phyloP scores from a whole-genome alignment of 2,329 filamentous ascomycete genomes.

The Madurella fahalii region DNA sequence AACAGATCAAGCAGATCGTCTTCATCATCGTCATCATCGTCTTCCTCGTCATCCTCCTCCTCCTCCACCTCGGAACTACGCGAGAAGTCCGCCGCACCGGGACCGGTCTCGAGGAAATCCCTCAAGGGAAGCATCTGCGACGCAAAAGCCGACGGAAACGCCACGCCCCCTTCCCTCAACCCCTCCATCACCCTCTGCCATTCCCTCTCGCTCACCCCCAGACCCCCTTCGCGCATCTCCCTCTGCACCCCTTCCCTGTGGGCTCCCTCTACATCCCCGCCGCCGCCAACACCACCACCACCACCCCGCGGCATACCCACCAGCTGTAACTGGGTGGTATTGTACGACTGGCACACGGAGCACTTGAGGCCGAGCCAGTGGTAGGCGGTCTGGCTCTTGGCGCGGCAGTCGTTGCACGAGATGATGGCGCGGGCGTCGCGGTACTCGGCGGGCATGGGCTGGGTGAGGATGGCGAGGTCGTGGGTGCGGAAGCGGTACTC shows the following conservation, averaged over 20 bases:
- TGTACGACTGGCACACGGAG: constrained; percentile 65
- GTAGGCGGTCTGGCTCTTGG: constrained; percentile 79
- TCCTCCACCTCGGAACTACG: neutral
- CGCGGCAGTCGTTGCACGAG: constrained; percentile 91
- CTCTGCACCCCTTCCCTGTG: too few relatives aligned
- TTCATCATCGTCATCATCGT: constrained; percentile 47
- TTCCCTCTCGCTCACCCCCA: too few relatives aligned
- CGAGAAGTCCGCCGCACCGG: neutral
- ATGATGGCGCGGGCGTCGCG: constrained; percentile 74
- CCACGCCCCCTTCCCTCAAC: neutral
- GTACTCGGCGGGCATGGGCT: constrained; percentile 90
- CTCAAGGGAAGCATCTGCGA: neutral
- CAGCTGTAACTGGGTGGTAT: constrained; percentile 59
- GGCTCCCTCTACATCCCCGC: neutral
- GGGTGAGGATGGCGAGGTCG: constrained; percentile 77
- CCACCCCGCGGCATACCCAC: constrained; percentile 47
- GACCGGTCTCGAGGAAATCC: neutral
- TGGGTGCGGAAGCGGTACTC: constrained; percentile 89
- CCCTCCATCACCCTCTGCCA: neutral
- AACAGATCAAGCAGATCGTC: constrained; percentile 42
- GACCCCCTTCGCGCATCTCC: too few relatives aligned
- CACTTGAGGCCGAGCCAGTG: constrained; percentile 96
- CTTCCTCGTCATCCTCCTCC: constrained; percentile 21
- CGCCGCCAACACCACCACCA: constrained; percentile 20
- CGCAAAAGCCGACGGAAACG: neutral